Conservation (phyloP, 345 rosid species). For the Murraya paniculata region DNA sequence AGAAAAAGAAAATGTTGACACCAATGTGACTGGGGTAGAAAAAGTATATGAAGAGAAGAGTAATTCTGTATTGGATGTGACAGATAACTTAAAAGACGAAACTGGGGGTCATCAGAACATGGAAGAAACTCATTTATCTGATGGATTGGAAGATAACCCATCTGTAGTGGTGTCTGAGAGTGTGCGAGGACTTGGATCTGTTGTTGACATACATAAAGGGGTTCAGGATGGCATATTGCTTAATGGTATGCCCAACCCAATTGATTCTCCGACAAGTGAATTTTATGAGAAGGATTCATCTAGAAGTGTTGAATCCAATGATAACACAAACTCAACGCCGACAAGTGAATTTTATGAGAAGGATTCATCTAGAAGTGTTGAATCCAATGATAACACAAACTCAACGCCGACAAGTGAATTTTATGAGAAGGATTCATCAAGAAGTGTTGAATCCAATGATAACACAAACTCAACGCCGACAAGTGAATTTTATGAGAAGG, state of each 20-base stretch:
- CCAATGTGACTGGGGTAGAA: conserved; percentile 25
- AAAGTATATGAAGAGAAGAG: conserved; percentile 34
- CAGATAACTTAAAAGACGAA: conserved; percentile 27
- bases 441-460: conserved; percentile 31
- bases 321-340: conserved; percentile 21
- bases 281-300: conserved; percentile 33
- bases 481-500: conserved; percentile 37
- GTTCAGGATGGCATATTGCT: conserved; percentile 31
- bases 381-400: conserved; percentile 28
- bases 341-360: conserved; percentile 38
- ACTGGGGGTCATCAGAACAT: conserved; percentile 30
- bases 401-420: conserved; percentile 23
- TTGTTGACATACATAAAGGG: conserved; percentile 34
- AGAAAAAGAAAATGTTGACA: conserved; percentile 31
- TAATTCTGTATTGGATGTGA: conserved; percentile 21
- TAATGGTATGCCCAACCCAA: conserved; percentile 35
- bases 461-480: conserved; percentile 23
- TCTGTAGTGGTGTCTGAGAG: conserved; percentile 31
- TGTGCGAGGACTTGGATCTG: conserved; percentile 29
- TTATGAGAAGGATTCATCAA: conserved; percentile 31
- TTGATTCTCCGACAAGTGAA: conserved; percentile 41
- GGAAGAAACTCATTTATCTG: conserved; percentile 40
- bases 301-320: conserved; percentile 29
- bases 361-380: conserved; percentile 27
- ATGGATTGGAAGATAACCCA: conserved; percentile 34